Conservation (phyloP, 768 basidiomycete genomes). For the Lactifluus echinatus region DNA sequence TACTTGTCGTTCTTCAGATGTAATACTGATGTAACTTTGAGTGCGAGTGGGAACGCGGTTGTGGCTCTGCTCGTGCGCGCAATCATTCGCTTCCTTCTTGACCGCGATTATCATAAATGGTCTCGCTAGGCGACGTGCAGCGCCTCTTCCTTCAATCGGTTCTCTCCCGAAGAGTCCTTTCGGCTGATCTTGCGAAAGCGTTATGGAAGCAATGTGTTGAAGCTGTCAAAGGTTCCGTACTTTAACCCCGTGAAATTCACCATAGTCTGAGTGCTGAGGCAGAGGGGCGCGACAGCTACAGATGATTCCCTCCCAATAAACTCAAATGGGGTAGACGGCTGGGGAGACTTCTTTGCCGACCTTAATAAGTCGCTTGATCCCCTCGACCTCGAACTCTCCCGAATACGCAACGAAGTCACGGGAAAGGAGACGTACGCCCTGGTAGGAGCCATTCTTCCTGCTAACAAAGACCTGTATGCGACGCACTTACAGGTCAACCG, state of each 20-base stretch:
- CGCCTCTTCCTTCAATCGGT: conserved; percentile 74
- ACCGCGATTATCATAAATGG: conserved; percentile 28
- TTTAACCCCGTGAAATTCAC: conserved; percentile 23
- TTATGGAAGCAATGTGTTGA: conserved; percentile 63
- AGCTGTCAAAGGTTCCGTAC: conserved; percentile 46
- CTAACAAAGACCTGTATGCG: too few species aligned
- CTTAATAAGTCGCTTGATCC: conserved; percentile 59
- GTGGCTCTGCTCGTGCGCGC: background rate
- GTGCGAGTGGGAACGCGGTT: background rate
- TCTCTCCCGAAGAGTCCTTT: conserved; percentile 59
- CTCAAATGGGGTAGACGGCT: conserved; percentile 36
- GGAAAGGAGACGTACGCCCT: conserved; percentile 61
- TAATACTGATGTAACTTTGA: background rate
- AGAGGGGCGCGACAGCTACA: conserved; percentile 35
- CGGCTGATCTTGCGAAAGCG: conserved; percentile 51
- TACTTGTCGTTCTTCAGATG: background rate
- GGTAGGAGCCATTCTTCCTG: conserved; percentile 39
- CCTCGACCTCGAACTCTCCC: conserved; percentile 66
- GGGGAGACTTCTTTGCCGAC: conserved; percentile 49
- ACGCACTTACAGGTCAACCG: conserved; percentile 55
- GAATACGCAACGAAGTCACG: conserved; percentile 51
- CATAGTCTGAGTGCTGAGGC: background rate
- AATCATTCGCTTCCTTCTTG: conserved; percentile 16
- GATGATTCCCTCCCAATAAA: conserved; percentile 44
- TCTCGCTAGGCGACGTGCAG: conserved; percentile 53